Conservation (phyloP, 1,139 yeast species). For the Arxiozyma telluris region DNA sequence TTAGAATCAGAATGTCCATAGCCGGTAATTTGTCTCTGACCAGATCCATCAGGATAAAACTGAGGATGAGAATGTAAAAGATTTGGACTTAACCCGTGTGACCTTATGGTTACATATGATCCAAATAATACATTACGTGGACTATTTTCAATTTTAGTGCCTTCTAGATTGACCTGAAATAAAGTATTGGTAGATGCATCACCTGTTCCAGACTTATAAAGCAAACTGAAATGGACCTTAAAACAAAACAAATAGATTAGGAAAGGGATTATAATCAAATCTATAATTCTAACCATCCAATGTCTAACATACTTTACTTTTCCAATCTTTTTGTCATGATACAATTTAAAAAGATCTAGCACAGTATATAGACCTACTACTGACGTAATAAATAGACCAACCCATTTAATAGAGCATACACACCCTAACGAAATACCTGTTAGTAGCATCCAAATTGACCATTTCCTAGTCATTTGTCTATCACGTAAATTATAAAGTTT, state of each 20-base stretch:
- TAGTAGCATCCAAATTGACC: constrained; percentile 49
- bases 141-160: constrained; percentile 43
- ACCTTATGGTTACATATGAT: constrained; percentile 55
- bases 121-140: constrained; percentile 59
- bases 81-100: constrained; percentile 66
- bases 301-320: constrained; percentile 43
- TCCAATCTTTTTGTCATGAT: constrained; percentile 37
- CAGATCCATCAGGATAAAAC: constrained; percentile 62
- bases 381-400: constrained; percentile 78
- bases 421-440: constrained; percentile 85
- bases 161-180: constrained; percentile 57
- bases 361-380: constrained; percentile 81
- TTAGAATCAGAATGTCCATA: constrained; percentile 66
- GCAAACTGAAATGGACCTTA: constrained; percentile 67
- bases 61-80: constrained; percentile 64
- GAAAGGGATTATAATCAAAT: constrained; percentile 68
- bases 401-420: constrained; percentile 93
- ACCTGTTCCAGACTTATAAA: constrained; percentile 73
- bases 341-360: constrained; percentile 60
- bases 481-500: constrained; percentile 43
- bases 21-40: constrained; percentile 67
- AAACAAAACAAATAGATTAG: constrained; percentile 61
- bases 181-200: constrained; percentile 65
- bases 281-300: constrained; percentile 62
- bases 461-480: constrained; percentile 37